phyloP scores from a whole-genome alignment of 106 monocot genomes.

The Platanthera guangdongensis region DNA sequence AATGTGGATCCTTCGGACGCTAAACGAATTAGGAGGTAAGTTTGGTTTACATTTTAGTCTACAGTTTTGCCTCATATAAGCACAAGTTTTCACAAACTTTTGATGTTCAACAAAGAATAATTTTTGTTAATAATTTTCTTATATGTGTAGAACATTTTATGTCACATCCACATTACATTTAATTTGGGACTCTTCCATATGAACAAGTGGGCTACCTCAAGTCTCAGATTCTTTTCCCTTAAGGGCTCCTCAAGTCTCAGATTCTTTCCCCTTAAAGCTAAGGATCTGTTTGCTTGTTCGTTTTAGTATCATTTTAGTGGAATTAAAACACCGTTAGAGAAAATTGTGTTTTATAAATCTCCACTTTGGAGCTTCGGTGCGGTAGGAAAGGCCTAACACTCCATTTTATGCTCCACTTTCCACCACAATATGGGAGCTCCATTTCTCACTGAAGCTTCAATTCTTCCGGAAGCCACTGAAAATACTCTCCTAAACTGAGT shows the following conservation, averaged over 20 bases:
- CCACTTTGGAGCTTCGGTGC: too few species aligned
- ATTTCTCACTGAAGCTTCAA: too few species aligned
- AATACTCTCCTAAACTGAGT: too few species aligned
- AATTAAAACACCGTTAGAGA: too few species aligned
- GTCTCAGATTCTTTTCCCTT: neutral
- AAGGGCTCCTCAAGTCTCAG: neutral
- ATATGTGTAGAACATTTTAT: neutral
- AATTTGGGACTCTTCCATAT: neutral
- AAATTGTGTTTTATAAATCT: too few species aligned
- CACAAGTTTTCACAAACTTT: neutral
- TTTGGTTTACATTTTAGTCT: neutral
- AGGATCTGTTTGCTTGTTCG: too few species aligned
- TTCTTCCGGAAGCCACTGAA: too few species aligned
- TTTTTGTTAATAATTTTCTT: neutral
- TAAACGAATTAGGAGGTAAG: conserved; percentile 70
- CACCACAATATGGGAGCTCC: too few species aligned
- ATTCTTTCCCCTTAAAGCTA: neutral
- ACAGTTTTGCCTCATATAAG: neutral
- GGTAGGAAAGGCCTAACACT: too few species aligned
- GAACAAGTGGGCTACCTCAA: neutral
- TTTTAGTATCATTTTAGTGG: too few species aligned
- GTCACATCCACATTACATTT: neutral
- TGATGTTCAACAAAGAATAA: neutral
- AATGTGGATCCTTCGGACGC: conserved; percentile 52
- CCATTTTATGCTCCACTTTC: too few species aligned